Evolutionary conservation across 2,329 filamentous ascomycete genomes (phyloP).

Genomic region (Leptographium lundbergii): DNA sequence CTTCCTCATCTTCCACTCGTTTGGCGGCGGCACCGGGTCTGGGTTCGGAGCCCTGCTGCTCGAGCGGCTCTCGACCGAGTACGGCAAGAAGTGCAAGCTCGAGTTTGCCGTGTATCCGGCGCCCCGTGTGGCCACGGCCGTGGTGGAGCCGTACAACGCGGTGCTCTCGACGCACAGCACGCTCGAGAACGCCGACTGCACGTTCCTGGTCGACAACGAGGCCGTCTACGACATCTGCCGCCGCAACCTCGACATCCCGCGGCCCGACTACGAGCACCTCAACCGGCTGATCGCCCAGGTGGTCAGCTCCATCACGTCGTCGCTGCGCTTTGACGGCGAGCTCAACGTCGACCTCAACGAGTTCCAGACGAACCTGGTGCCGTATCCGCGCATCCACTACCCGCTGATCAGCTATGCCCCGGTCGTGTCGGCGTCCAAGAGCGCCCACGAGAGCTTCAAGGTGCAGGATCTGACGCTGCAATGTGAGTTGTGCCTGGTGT

Average conservation of each 20-base stretch:
- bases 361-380: slow-evolving; percentile 67
- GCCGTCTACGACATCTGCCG: slow-evolving; percentile 66
- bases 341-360: slow-evolving; percentile 66
- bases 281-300: slow-evolving; percentile 64
- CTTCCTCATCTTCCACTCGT: slow-evolving; percentile 65
- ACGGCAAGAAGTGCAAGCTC: slow-evolving; percentile 66
- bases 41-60: slow-evolving; percentile 61
- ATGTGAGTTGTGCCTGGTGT: slow-evolving; percentile 48
- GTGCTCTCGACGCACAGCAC: slow-evolving; percentile 64
- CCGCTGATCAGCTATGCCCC: slow-evolving; percentile 62
- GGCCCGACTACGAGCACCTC: slow-evolving; percentile 57
- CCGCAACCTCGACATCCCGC: slow-evolving; percentile 56
- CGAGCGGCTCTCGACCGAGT: slow-evolving; percentile 61
- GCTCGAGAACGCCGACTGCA: slow-evolving; percentile 67
- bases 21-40: slow-evolving; percentile 60
- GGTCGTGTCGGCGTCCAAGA: slow-evolving; percentile 61
- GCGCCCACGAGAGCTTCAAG: slow-evolving; percentile 79
- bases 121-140: slow-evolving; percentile 55
- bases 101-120: slow-evolving; percentile 63
- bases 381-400: slow-evolving; percentile 63
- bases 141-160: slow-evolving; percentile 64
- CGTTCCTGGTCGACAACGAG: slow-evolving; percentile 66
- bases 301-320: slow-evolving; percentile 62
- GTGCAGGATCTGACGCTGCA: slow-evolving; percentile 65
- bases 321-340: slow-evolving; percentile 58